phyloP scores from a whole-genome alignment of 2,329 filamentous ascomycete genomes.

The Cytospora piceicola region DNA sequence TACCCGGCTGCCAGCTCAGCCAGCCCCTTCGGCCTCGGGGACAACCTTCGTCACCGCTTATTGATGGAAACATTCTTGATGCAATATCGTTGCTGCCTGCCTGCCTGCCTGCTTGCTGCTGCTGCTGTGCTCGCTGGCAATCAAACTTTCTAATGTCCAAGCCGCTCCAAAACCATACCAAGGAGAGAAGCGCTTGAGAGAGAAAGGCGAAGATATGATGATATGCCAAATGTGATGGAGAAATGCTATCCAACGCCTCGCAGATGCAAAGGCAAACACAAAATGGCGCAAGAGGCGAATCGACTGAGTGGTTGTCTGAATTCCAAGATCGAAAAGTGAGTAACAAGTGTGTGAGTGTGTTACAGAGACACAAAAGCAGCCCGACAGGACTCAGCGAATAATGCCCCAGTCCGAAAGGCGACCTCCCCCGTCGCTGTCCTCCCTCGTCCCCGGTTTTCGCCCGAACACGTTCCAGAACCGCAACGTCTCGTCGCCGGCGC shows the following conservation, averaged over 20 bases:
- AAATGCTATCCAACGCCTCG: slow-evolving; percentile 16
- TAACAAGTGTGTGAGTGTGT: not conserved
- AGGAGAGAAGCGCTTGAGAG: not conserved
- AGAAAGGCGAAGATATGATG: slow-evolving; percentile 5
- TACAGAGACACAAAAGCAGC: slow-evolving; percentile 7
- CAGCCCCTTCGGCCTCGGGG: not conserved
- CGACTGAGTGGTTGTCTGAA: not conserved
- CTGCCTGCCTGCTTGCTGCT: slow-evolving; percentile 3
- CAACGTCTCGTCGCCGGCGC: slow-evolving; percentile 93
- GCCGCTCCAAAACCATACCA: not conserved
- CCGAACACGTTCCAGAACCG: slow-evolving; percentile 98
- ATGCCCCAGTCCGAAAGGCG: slow-evolving; percentile 79
- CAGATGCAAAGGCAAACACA: slow-evolving; percentile 13
- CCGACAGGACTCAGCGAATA: slow-evolving; percentile 61
- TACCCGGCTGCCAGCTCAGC: not conserved
- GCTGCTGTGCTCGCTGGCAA: slow-evolving; percentile 11
- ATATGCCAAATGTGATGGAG: slow-evolving; percentile 5
- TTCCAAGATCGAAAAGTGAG: not conserved
- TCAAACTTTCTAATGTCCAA: not conserved
- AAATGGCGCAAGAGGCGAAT: not conserved
- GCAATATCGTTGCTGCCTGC: slow-evolving; percentile 9
- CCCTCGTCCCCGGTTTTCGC: slow-evolving; percentile 72
- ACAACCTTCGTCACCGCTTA: slow-evolving; percentile 1
- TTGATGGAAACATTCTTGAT: slow-evolving; percentile 10
- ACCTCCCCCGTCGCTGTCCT: slow-evolving; percentile 62